These are phyloP conservation scores for Magnusiomyces paraingens DNA, from an alignment of 1,139 yeast genomes.

Conservation along the genomic window DNA sequence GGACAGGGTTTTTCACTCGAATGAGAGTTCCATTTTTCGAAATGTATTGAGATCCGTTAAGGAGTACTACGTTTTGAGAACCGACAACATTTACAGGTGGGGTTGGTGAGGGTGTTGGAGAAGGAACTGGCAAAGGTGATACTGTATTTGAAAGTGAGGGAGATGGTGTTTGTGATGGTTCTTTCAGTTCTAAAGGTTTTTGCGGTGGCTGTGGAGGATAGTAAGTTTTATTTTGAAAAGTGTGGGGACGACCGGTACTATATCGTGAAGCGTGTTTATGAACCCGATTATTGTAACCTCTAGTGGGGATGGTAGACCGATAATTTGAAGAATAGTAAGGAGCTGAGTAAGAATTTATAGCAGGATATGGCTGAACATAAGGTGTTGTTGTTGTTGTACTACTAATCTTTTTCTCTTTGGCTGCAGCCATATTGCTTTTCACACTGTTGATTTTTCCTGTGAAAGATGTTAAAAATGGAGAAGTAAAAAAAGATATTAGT, in stretches of 20 bases:
- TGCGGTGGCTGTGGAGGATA: background rate
- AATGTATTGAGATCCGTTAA: background rate
- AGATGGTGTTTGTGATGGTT: background rate
- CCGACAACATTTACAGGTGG: no score
- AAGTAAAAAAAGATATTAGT: background rate
- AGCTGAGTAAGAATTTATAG: background rate
- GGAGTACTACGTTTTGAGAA: background rate
- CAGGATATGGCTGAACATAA: background rate
- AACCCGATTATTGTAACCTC: background rate
- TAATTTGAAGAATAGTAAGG: background rate
- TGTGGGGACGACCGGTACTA: background rate
- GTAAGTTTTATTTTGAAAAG: background rate
- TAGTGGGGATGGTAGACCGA: background rate
- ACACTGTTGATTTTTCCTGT: conserved; percentile 14
- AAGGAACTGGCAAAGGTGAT: background rate
- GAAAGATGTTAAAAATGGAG: background rate
- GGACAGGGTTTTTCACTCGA: background rate
- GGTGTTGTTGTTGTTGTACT: background rate
- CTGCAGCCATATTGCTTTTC: conserved; percentile 7
- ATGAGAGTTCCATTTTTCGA: background rate
- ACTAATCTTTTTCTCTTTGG: no score
- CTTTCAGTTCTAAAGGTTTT: background rate
- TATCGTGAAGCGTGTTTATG: conserved; percentile 11
- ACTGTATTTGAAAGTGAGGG: background rate
- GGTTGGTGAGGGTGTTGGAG: background rate